These are phyloP conservation scores for Setomelanomma holmii DNA, from an alignment of 2,329 filamentous ascomycete species.

Conservation along the genomic window DNA sequence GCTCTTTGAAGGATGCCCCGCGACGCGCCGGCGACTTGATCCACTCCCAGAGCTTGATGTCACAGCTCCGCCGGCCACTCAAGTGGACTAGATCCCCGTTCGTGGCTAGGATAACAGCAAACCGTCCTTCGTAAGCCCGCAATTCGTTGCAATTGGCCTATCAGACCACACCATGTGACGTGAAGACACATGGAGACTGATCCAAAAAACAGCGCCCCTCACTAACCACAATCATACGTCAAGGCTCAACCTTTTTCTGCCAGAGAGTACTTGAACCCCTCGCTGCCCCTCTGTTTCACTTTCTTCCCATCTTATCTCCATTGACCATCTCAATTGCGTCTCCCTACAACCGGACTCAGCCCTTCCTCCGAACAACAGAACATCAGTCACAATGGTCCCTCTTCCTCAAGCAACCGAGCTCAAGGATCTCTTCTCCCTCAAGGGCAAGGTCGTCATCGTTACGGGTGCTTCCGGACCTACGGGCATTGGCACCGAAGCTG, in stretches of 20 bases:
- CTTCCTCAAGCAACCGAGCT: conserved; percentile 66
- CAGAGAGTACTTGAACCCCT: conserved; percentile 45
- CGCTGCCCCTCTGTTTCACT: conserved; percentile 21
- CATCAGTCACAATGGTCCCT: conserved; percentile 53
- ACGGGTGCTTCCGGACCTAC: conserved; percentile 66
- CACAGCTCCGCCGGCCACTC: conserved; percentile 12
- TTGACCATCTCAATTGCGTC: conserved; percentile 15
- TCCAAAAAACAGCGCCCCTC: conserved; percentile 28
- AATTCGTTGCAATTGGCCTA: conserved; percentile 27
- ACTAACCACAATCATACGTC: conserved; percentile 32
- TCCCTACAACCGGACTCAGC: conserved; percentile 12
- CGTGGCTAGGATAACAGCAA: conserved; percentile 24
- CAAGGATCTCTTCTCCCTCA: conserved; percentile 61
- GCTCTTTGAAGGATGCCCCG: conserved; percentile 2
- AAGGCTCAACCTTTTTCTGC: conserved; percentile 24
- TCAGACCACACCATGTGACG: conserved; percentile 25
- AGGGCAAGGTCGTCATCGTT: conserved; percentile 62
- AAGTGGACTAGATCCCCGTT: conserved; percentile 25
- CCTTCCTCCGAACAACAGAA: conserved; percentile 5
- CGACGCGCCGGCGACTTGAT: not conserved
- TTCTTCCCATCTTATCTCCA: conserved; percentile 6
- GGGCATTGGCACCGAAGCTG: conserved; percentile 72
- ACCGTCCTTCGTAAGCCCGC: conserved; percentile 30
- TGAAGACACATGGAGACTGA: conserved; percentile 14
- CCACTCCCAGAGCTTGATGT: conserved; percentile 8